Evolutionary conservation across 495 filamentous ascomycete species (phyloP), one percentile per base, ranked within the genome.

Genomic region (Rostrohypoxylon terebratum): DNA sequence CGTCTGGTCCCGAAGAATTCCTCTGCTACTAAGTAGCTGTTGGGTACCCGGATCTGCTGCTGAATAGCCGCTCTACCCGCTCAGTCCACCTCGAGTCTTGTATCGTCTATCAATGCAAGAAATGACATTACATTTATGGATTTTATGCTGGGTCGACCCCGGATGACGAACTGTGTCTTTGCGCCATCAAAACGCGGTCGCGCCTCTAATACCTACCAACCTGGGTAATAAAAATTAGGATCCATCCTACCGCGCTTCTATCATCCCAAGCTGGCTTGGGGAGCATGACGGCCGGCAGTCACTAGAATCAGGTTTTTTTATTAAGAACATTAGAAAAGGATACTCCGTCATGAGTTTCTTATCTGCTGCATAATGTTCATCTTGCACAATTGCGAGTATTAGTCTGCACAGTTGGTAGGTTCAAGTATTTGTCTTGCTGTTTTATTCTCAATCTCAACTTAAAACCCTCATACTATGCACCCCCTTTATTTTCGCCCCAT

Each of bases 31-130:
- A n/a, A n/a, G n/a, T n/a, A 44, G 51, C 20, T 25, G 21, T 55
- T 38, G 61, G 57, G 58, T 62, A 61, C 58, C 38, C 47, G 25
- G 23, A 53, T 53, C 48, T 53, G 18, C 14, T 58, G 33, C 20
- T 59, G 66, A 50, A 63, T 73, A 73, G 66, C 71, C 71, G 71
- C 71, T 53, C 45, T 69, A 73, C 62, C 71, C 71, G 71, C 66
- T 23, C 23, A 69, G 44, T 55, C 48, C 33, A 20, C 42, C 61
- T 58, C 61, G 71, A 66, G 42, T 66, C 61, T 47, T 66, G 20
- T 53, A 40, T 31, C 47, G 28, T 53, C 55, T 61, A 23, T 62
- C 28, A 64, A 48, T 73, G 59, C 64, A 31, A 55, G 45, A 23
- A 64, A 63, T 65, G 42, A 36, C 34, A 63, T 62, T 63, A 36